Conservation (phyloP, 202 grass and related monocot species). For the Hordeum pubiflorum region DNA sequence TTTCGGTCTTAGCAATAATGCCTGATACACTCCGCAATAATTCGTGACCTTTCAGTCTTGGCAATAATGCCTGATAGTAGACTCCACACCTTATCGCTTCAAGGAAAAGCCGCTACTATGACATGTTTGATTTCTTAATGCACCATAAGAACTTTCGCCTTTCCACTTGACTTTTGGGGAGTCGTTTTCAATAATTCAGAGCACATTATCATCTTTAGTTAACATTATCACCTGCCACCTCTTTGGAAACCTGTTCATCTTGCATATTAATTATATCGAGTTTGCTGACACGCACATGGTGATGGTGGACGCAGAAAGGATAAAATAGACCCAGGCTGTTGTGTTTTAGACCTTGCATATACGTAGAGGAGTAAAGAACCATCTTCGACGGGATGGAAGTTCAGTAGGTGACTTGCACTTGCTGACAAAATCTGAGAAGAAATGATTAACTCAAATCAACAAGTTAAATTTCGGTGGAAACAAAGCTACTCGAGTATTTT, state of each 20-base stretch:
- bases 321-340: neutral
- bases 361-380: no score
- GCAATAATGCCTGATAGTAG: neutral
- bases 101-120: neutral
- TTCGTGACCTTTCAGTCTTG: neutral
- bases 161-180: neutral
- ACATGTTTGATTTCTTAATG: neutral
- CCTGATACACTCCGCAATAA: neutral
- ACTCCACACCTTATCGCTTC: neutral
- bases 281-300: neutral
- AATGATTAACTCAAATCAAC: no score
- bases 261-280: neutral
- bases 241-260: neutral
- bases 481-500: no score
- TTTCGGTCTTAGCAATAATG: neutral
- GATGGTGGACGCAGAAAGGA: neutral
- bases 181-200: neutral
- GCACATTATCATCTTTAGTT: neutral
- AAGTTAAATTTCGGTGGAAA: no score
- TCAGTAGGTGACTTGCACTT: no score
- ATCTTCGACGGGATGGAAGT: no score
- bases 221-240: neutral
- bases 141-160: neutral
- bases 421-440: no score
- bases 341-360: neutral